These are phyloP conservation scores for Aspergillus spinulosporus DNA, from an alignment of 2,329 filamentous ascomycete genomes.

Conservation along the genomic window DNA sequence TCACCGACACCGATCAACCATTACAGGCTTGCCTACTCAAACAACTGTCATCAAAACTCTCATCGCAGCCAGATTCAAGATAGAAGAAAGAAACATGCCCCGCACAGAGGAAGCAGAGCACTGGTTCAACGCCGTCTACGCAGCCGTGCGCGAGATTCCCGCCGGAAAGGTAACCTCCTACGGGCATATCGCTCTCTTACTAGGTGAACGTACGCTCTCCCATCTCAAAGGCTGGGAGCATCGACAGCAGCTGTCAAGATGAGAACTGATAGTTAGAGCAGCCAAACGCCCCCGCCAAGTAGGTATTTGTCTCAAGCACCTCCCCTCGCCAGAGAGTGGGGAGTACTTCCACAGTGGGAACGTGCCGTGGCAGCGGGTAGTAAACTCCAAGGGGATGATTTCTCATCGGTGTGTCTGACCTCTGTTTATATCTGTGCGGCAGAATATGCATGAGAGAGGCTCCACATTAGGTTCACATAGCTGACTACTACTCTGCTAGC, in stretches of 20 bases:
- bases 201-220: conserved; percentile 59
- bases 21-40: too few species aligned
- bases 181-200: conserved; percentile 65
- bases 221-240: not conserved
- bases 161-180: conserved; percentile 82
- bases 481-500: conserved; percentile 22
- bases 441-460: too few species aligned
- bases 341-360: conserved; percentile 68
- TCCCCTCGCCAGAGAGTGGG: conserved; percentile 57
- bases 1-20: too few species aligned
- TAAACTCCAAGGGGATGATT: conserved; percentile 83
- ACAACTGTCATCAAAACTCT: too few species aligned
- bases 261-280: conserved; percentile 32
- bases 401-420: conserved; percentile 66
- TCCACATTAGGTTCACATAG: not conserved
- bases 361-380: conserved; percentile 92
- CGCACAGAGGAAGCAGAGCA: conserved; percentile 51
- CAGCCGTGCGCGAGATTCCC: conserved; percentile 82
- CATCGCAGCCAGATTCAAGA: too few species aligned
- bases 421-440: too few species aligned
- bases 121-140: conserved; percentile 68
- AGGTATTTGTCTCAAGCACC: conserved; percentile 83
- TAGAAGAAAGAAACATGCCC: conserved; percentile 34
- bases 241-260: too few species aligned
- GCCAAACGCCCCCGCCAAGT: conserved; percentile 79